phyloP scores from a whole-genome alignment of 345 rosid species.

The Gossypium raimondii region DNA sequence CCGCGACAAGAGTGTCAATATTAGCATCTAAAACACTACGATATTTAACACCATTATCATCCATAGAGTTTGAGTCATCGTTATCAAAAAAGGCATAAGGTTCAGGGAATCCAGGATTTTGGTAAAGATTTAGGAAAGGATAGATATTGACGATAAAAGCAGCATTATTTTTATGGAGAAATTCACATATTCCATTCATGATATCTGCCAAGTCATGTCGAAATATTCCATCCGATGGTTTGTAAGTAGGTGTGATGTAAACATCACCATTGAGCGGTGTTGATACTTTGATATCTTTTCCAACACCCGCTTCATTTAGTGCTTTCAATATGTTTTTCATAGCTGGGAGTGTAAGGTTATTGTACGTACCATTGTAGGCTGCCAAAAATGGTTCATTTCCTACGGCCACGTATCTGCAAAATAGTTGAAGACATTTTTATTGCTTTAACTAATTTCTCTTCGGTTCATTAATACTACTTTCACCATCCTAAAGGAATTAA shows the following conservation, averaged over 20 bases:
- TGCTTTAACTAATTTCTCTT: no score
- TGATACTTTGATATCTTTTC: conserved; percentile 57
- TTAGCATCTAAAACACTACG: conserved; percentile 73
- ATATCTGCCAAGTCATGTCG: conserved; percentile 37
- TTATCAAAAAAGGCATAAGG: conserved; percentile 59
- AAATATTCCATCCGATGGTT: conserved; percentile 65
- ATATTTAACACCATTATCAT: conserved; percentile 42
- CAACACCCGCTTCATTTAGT: conserved; percentile 48
- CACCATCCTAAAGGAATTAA: no score
- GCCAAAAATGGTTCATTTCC: conserved; percentile 84
- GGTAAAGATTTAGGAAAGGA: conserved; percentile 72
- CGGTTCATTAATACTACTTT: no score
- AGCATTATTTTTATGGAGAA: conserved; percentile 38
- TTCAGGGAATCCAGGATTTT: conserved; percentile 51
- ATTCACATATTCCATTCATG: conserved; percentile 39
- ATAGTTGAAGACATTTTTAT: neutral
- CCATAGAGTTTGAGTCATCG: neutral
- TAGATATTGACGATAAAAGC: conserved; percentile 84
- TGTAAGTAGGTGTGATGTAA: conserved; percentile 43
- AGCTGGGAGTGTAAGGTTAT: conserved; percentile 53
- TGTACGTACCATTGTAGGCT: conserved; percentile 53
- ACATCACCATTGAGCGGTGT: conserved; percentile 82
- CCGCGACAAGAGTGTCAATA: conserved; percentile 64
- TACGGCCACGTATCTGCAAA: conserved; percentile 66
- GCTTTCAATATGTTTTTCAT: conserved; percentile 66